Conservation (phyloP, 2,329 filamentous ascomycete genomes). For the Nemania serpens region DNA sequence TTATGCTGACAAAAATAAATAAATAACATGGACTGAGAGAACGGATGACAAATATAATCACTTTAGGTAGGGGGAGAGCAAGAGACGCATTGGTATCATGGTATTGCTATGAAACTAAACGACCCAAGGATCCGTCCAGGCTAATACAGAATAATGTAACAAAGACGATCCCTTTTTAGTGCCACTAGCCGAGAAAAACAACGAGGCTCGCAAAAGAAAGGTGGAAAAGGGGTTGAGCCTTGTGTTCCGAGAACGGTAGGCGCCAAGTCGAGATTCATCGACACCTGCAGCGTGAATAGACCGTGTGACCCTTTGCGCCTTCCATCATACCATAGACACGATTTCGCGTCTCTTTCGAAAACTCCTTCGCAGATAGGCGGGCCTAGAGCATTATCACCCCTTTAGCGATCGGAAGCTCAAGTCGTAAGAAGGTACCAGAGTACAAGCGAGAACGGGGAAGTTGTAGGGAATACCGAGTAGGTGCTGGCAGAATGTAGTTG, state of each 20-base stretch:
- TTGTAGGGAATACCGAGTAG: constrained; percentile 36
- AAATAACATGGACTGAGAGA: background rate
- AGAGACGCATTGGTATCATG: constrained; percentile 32
- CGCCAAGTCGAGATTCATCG: constrained; percentile 25
- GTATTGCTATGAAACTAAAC: constrained; percentile 33
- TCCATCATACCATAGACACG: constrained; percentile 25
- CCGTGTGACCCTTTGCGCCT: constrained; percentile 21
- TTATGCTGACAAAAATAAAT: too few species aligned
- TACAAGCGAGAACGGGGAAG: constrained; percentile 35
- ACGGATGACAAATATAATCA: background rate
- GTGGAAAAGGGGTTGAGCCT: constrained; percentile 9
- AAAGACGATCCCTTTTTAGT: constrained; percentile 30
- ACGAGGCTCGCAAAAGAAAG: constrained; percentile 21
- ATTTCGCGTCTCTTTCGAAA: constrained; percentile 27
- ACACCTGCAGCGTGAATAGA: constrained; percentile 26
- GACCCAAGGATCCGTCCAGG: constrained; percentile 32
- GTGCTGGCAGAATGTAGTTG: constrained; percentile 23
- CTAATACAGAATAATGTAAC: constrained; percentile 30
- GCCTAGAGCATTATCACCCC: constrained; percentile 35
- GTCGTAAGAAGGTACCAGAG: constrained; percentile 32
- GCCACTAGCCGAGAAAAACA: constrained; percentile 30
- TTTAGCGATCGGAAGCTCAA: constrained; percentile 31
- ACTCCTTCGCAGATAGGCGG: constrained; percentile 34
- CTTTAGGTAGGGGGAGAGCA: constrained; percentile 9
- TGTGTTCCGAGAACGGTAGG: constrained; percentile 13